These are phyloP conservation scores for Trypanosoma lewisi DNA, from an alignment of 208 protist genomes.

Conservation along the genomic window DNA sequence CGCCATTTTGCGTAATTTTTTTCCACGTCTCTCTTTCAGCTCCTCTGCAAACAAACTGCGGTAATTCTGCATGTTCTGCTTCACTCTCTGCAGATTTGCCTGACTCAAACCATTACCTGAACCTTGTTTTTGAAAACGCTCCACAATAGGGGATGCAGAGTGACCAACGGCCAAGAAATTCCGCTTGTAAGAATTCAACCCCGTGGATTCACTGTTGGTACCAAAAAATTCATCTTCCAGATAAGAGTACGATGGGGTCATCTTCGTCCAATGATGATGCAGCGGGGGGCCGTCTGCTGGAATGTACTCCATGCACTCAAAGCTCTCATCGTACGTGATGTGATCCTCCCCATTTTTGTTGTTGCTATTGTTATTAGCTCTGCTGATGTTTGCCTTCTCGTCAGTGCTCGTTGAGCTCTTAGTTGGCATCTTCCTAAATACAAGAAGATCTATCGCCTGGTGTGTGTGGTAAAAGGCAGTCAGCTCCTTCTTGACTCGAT, in stretches of 20 bases:
- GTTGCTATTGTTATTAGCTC: not conserved
- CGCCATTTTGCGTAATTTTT: conserved; percentile 67
- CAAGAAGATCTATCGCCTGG: conserved; percentile 54
- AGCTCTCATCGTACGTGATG: conserved; percentile 66
- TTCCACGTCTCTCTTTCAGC: conserved; percentile 45
- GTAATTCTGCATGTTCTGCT: conserved; percentile 32
- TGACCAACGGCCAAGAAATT: conserved; percentile 76
- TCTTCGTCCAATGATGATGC: conserved; percentile 70
- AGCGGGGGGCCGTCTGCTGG: conserved; percentile 35
- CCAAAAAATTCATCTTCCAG: conserved; percentile 70
- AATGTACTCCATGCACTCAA: conserved; percentile 81
- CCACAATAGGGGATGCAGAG: not conserved
- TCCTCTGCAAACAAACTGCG: conserved; percentile 58
- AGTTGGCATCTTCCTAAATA: conserved; percentile 42
- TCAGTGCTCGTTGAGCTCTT: not conserved
- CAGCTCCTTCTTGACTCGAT: conserved; percentile 21
- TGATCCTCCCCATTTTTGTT: conserved; percentile 6
- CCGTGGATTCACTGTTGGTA: not conserved
- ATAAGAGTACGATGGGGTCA: conserved; percentile 70
- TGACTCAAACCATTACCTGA: conserved; percentile 1
- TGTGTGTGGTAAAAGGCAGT: conserved; percentile 18
- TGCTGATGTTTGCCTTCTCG: no score
- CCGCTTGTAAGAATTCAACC: not conserved
- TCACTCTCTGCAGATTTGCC: conserved; percentile 9
- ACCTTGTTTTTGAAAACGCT: not conserved